Conservation (phyloP, 139 green algal genomes). For the Coelastrella sp. region DNA sequence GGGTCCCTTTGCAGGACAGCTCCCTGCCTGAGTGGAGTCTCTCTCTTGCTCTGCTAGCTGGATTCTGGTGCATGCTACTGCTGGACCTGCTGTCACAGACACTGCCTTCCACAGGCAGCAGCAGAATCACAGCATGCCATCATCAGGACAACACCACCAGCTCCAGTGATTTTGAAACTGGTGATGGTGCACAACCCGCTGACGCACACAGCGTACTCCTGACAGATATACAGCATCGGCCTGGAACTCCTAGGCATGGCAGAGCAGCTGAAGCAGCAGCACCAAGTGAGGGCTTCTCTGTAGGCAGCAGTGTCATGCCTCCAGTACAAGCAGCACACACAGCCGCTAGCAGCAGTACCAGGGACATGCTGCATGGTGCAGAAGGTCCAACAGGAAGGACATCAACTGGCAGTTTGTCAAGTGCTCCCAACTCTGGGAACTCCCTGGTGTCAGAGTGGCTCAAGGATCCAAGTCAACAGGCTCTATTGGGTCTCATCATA, state of each 20-base stretch:
- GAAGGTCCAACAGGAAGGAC: neutral
- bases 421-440: neutral
- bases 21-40: constrained; percentile 13
- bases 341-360: neutral
- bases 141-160: no score
- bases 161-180: neutral
- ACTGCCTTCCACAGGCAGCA: neutral
- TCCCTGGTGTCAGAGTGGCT: neutral
- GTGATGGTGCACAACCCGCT: neutral
- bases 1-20: no score
- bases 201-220: constrained; percentile 6
- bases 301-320: no score
- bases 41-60: neutral
- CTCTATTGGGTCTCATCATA: constrained; percentile 10
- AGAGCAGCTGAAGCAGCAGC: neutral
- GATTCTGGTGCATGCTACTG: constrained; percentile 46
- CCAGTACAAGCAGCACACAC: no score
- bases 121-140: neutral
- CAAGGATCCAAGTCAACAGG: constrained; percentile 18
- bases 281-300: no score
- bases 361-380: neutral
- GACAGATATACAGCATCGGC: neutral
- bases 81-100: constrained; percentile 12
- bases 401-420: no score
- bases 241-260: neutral